These are phyloP conservation scores for Beauveria pseudobassiana DNA, from an alignment of 2,329 filamentous ascomycete genomes.

Conservation along the genomic window DNA sequence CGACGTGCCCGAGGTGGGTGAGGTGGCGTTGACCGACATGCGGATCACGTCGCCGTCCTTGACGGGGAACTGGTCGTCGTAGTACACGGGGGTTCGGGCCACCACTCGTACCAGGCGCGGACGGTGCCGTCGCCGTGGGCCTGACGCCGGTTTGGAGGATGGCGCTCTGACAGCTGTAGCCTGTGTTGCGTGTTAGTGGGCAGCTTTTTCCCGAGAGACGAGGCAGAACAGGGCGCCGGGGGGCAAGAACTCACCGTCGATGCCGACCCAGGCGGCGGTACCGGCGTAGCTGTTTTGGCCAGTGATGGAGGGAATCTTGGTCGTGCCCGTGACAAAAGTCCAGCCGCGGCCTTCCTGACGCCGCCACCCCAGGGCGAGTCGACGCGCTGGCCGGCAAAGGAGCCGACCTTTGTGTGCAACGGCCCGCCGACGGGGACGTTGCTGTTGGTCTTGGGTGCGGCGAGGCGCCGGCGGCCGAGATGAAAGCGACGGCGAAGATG, in stretches of 20 bases:
- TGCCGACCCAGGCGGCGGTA: constrained; percentile 33
- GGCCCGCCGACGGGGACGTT: not conserved
- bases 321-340: constrained; percentile 2
- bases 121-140: constrained; percentile 27
- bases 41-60: constrained; percentile 17
- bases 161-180: constrained; percentile 27
- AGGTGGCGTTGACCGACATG: constrained; percentile 18
- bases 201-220: too few relatives aligned
- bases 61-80: constrained; percentile 19
- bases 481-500: not conserved
- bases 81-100: constrained; percentile 30
- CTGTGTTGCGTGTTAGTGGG: not conserved
- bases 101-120: constrained; percentile 36
- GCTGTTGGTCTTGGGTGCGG: not conserved
- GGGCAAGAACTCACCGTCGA: constrained; percentile 25
- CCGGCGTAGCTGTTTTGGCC: constrained; percentile 1
- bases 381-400: not conserved
- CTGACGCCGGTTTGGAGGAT: constrained; percentile 34
- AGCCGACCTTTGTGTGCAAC: not conserved
- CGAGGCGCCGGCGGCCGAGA: not conserved
- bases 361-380: not conserved
- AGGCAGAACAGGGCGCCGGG: too few relatives aligned
- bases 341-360: constrained; percentile 2
- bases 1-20: constrained; percentile 15
- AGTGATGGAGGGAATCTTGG: constrained; percentile 1